Percentiles rank a stretch among this genome's conserved stretches.
Evolutionary conservation across 106 monocot genomes (phyloP).

Genomic region (Amphibolis antarctica): DNA sequence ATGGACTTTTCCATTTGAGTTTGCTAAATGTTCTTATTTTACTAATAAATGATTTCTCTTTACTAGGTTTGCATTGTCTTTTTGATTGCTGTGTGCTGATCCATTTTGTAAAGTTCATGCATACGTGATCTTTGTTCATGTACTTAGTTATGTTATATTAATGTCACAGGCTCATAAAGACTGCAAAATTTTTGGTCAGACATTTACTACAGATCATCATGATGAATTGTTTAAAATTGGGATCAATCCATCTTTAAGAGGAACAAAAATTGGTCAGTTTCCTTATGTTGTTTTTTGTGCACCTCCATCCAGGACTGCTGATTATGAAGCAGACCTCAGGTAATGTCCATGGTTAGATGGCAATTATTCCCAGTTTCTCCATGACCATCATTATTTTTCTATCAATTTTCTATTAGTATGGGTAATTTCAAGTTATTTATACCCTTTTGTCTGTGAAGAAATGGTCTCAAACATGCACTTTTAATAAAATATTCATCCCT

Average conservation of each 20-base stretch:
- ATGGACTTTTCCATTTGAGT: too few species aligned
- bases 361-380: too few species aligned
- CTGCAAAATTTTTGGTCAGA: conserved; percentile 11
- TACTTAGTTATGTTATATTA: neutral
- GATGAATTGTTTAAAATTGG: conserved; percentile 9
- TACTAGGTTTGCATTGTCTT: too few species aligned
- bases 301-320: conserved; percentile 13
- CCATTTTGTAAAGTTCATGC: too few species aligned
- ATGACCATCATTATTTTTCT: too few species aligned
- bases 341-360: neutral
- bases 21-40: too few species aligned
- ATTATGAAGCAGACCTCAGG: conserved; percentile 13
- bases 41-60: neutral
- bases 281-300: conserved; percentile 18
- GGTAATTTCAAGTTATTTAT: too few species aligned
- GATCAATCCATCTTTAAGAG: conserved; percentile 9
- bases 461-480: too few species aligned
- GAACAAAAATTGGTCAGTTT: conserved; percentile 4
- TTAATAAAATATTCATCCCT: too few species aligned
- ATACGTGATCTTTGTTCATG: conserved; percentile 1
- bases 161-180: conserved; percentile 5
- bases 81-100: neutral
- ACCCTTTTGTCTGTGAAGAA: too few species aligned
- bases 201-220: conserved; percentile 16
- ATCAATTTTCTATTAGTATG: too few species aligned